A percentile compares a stretch with the other conserved stretches of the same genome.
Conservation (phyloP, 2,329 filamentous ascomycete species). For the Colletotrichum destructivum region DNA sequence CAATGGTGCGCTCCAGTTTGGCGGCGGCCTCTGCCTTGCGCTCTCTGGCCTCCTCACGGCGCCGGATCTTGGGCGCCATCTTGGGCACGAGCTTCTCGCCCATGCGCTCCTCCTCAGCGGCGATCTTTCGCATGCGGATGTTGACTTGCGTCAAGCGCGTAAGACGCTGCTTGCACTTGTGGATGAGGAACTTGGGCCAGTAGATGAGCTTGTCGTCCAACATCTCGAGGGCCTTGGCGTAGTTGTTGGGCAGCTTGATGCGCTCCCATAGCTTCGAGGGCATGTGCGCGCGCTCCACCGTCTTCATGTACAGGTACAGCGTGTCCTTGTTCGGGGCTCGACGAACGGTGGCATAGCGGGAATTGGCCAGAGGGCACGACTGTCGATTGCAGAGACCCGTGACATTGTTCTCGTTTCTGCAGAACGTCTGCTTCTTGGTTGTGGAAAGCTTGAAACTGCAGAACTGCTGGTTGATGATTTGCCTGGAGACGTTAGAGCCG, state of each 20-base stretch:
- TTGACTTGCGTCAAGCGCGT: slow-evolving; percentile 93
- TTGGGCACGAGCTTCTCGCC: slow-evolving; percentile 92
- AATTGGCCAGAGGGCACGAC: slow-evolving; percentile 92
- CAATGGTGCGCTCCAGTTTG: slow-evolving; percentile 96
- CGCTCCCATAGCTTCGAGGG: slow-evolving; percentile 96
- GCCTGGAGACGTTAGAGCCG: slow-evolving; percentile 56
- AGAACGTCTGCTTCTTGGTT: slow-evolving; percentile 92
- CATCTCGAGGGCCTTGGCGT: slow-evolving; percentile 88
- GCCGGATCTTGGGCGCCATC: slow-evolving; percentile 89
- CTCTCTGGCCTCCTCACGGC: slow-evolving; percentile 82
- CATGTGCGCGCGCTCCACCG: slow-evolving; percentile 88
- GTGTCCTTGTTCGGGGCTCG: slow-evolving; percentile 84
- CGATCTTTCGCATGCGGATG: slow-evolving; percentile 83
- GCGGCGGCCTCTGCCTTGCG: slow-evolving; percentile 85
- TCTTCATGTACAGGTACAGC: slow-evolving; percentile 98
- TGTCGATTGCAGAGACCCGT: slow-evolving; percentile 88
- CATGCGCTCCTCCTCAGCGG: slow-evolving; percentile 89
- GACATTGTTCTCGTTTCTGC: slow-evolving; percentile 94
- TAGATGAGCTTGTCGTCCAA: slow-evolving; percentile 90
- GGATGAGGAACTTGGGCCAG: slow-evolving; percentile 93
- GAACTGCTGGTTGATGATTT: slow-evolving; percentile 95
- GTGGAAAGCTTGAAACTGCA: slow-evolving; percentile 95
- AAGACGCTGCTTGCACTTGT: slow-evolving; percentile 97
- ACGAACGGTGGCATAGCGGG: slow-evolving; percentile 92
- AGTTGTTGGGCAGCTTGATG: slow-evolving; percentile 91